Evolutionary conservation across 768 basidiomycete genomes (phyloP).

Genomic region (Tricholoma matsutake): DNA sequence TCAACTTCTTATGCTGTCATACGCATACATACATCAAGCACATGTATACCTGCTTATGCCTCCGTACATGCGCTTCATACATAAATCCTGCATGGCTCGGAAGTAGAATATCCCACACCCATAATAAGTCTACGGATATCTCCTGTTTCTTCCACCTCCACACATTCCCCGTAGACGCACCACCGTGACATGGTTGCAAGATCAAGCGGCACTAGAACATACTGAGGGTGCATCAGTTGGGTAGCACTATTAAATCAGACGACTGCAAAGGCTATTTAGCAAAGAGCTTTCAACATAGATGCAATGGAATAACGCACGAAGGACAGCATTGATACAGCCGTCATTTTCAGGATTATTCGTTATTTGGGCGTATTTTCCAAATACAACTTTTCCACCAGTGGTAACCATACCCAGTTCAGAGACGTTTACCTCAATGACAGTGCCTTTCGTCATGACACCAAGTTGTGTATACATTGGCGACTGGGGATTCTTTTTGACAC

Average conservation of each 20-base stretch:
- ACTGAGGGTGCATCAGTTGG: neutral
- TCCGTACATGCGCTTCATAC: neutral
- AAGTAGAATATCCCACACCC: neutral
- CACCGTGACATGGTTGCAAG: no score
- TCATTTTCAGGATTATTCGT: slow-evolving; percentile 97
- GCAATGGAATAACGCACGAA: slow-evolving; percentile 56
- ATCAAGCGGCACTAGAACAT: neutral
- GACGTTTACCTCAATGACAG: slow-evolving; percentile 98
- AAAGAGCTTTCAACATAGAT: neutral
- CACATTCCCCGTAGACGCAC: neutral
- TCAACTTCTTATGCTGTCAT: no score
- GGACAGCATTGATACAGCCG: slow-evolving; percentile 93
- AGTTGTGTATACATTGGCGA: slow-evolving; percentile 97
- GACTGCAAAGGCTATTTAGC: slow-evolving; percentile 16
- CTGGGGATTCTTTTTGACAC: slow-evolving; percentile 99
- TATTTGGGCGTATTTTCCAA: slow-evolving; percentile 91
- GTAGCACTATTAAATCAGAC: slow-evolving; percentile 18
- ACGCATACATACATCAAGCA: neutral
- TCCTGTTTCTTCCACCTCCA: neutral
- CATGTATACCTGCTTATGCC: neutral
- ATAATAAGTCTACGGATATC: neutral
- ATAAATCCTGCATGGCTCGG: no score
- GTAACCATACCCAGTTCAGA: slow-evolving; percentile 98
- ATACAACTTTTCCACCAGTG: slow-evolving; percentile 91
- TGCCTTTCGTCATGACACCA: slow-evolving; percentile 97